Percentiles rank a stretch among this genome's conserved stretches.
phyloP scores from a whole-genome alignment of 2,329 filamentous ascomycete species.

The Ophiostoma himal-ulmi region DNA sequence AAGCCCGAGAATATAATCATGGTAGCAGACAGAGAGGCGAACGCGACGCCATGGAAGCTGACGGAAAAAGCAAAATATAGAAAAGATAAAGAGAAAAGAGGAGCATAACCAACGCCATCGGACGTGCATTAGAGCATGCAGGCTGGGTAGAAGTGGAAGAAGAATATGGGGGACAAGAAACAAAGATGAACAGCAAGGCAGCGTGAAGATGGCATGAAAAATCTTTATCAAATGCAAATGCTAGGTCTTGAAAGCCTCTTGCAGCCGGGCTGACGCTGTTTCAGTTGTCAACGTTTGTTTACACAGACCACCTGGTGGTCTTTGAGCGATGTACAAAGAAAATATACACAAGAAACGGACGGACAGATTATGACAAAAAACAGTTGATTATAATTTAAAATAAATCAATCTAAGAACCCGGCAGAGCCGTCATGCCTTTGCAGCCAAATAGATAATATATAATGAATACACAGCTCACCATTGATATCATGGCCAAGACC shows the following conservation, averaged over 20 bases:
- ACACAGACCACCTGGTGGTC: not conserved
- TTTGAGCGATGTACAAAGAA: not conserved
- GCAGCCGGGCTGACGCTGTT: constrained; percentile 1
- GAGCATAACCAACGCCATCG: not conserved
- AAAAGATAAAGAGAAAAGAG: not conserved
- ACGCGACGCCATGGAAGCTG: constrained; percentile 4
- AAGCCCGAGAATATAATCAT: not conserved
- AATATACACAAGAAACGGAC: not conserved
- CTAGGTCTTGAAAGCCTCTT: not conserved
- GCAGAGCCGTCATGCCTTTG: not conserved
- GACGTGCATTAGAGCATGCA: constrained; percentile 8
- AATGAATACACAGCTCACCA: not conserved
- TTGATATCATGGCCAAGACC: not conserved
- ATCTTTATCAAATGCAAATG: not conserved
- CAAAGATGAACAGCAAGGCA: not conserved
- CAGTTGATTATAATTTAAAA: too few species aligned
- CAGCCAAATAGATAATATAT: not conserved
- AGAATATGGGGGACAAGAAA: not conserved
- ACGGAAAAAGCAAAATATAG: not conserved
- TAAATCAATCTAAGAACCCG: not conserved
- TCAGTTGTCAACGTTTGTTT: not conserved
- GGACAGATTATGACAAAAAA: not conserved
- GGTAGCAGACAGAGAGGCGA: constrained; percentile 1
- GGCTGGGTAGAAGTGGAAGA: not conserved
- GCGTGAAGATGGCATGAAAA: not conserved